These are phyloP conservation scores for Fusarium euwallaceae DNA, from an alignment of 2,329 filamentous ascomycete genomes.

Conservation along the genomic window DNA sequence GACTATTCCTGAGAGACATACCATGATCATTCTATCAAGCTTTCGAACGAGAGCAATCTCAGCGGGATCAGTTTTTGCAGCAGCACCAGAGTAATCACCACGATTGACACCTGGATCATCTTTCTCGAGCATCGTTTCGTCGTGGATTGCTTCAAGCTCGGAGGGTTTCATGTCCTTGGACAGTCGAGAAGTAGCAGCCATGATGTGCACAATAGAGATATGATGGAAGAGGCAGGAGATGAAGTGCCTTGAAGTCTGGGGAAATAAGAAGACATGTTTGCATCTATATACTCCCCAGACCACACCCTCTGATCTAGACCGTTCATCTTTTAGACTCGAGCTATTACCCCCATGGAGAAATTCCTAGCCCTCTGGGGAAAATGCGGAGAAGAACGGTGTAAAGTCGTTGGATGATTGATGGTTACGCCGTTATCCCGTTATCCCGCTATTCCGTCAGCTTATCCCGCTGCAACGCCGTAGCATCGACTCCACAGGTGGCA, in stretches of 20 bases:
- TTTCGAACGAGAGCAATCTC: constrained; percentile 44
- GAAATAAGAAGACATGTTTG: background rate
- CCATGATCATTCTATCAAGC: constrained; percentile 44
- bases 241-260: constrained; percentile 1
- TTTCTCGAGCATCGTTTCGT: constrained; percentile 15
- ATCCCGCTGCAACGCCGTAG: constrained; percentile 17
- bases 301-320: background rate
- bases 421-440: constrained; percentile 22
- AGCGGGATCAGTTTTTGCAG: constrained; percentile 41
- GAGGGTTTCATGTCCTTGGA: constrained; percentile 10
- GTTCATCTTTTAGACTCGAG: background rate
- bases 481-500: background rate
- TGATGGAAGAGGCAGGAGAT: background rate
- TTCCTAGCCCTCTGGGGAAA: constrained; percentile 7
- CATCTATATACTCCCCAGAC: constrained; percentile 5
- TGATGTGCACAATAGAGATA: background rate
- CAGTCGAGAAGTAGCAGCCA: background rate
- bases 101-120: background rate
- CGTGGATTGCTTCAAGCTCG: constrained; percentile 7
- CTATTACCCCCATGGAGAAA: constrained; percentile 8
- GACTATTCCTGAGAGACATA: background rate
- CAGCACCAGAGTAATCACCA: constrained; percentile 38
- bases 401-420: background rate
- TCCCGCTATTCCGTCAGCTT: constrained; percentile 27
- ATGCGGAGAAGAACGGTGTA: constrained; percentile 3